Evolutionary conservation across 805 yeast species (phyloP).

Genomic region (Yarrowia alimentaria): DNA sequence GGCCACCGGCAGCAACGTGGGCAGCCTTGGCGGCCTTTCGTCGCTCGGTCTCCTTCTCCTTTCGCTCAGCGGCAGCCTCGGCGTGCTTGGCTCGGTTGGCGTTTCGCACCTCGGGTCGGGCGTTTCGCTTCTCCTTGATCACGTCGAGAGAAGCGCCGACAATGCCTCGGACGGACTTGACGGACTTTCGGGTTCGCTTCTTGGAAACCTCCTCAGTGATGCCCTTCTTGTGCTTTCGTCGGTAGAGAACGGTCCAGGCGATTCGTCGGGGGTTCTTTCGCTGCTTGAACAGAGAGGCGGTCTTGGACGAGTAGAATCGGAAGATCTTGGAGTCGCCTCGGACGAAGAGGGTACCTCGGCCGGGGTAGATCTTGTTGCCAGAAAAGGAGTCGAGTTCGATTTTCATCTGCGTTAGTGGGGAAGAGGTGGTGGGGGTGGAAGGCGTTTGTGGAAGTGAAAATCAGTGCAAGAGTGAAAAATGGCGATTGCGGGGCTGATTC

Average conservation of each 20-base stretch:
- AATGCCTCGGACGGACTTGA: conserved; percentile 98
- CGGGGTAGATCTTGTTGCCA: conserved; percentile 99
- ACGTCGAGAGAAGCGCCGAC: conserved; percentile 99
- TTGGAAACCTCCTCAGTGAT: conserved; percentile 96
- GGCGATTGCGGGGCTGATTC: too few species aligned
- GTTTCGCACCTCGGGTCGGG: conserved; percentile 96
- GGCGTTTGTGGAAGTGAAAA: too few species aligned
- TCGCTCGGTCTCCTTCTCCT: conserved; percentile 86
- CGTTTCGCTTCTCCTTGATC: conserved; percentile 95
- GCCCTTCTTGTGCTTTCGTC: conserved; percentile 99
- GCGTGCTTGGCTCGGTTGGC: conserved; percentile 93
- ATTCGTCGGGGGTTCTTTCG: conserved; percentile 99
- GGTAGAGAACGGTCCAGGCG: conserved; percentile 98
- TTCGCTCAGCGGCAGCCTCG: conserved; percentile 49
- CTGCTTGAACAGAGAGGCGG: conserved; percentile 97
- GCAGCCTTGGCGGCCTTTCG: conserved; percentile 93
- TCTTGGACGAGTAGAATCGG: conserved; percentile 98
- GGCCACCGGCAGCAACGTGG: conserved; percentile 44
- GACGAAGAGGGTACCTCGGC: conserved; percentile 98
- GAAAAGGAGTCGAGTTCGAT: conserved; percentile 99
- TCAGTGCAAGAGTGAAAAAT: too few species aligned
- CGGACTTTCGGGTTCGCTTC: conserved; percentile 96
- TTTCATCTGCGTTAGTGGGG: conserved; percentile 64
- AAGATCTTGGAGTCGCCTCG: conserved; percentile 99
- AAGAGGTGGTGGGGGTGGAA: too few species aligned